A percentile compares a stretch with the other conserved stretches of the same genome.
phyloP scores from a whole-genome alignment of 208 protist species.

The Porcisia deanei region DNA sequence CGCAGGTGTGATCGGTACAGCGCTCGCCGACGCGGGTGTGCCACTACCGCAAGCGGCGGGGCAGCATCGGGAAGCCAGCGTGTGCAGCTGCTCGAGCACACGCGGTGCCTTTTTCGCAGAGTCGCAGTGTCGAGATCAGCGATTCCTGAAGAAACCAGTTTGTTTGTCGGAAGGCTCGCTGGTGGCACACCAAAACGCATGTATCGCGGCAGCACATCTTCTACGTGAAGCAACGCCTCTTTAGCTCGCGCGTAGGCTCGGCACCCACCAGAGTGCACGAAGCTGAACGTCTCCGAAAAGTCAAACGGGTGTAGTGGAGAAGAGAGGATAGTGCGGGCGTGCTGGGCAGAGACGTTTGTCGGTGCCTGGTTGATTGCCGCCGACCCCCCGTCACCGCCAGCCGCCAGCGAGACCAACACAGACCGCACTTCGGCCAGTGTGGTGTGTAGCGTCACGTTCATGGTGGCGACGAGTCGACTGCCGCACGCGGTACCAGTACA shows the following conservation, averaged over 20 bases:
- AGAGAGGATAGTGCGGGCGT: slow-evolving; percentile 35
- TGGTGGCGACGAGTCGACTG: slow-evolving; percentile 61
- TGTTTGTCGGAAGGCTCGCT: background rate
- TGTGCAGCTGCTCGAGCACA: slow-evolving; percentile 31
- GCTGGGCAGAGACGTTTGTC: slow-evolving; percentile 43
- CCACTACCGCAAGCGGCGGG: slow-evolving; percentile 19
- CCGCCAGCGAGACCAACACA: slow-evolving; percentile 45
- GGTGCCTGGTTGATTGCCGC: slow-evolving; percentile 40
- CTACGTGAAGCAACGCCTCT: slow-evolving; percentile 37
- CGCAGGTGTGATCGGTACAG: background rate
- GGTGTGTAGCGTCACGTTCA: slow-evolving; percentile 49
- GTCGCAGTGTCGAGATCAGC: background rate
- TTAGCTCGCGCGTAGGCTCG: slow-evolving; percentile 13
- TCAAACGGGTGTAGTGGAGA: slow-evolving; percentile 80
- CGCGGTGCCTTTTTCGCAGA: background rate
- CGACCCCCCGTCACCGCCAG: slow-evolving; percentile 34
- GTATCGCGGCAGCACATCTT: slow-evolving; percentile 61
- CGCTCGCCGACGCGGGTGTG: slow-evolving; percentile 1
- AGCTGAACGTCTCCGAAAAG: slow-evolving; percentile 69
- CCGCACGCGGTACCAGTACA: slow-evolving; percentile 63
- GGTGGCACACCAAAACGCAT: slow-evolving; percentile 45
- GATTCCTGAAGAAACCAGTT: background rate
- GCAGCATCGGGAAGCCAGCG: slow-evolving; percentile 23
- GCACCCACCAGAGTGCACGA: slow-evolving; percentile 59
- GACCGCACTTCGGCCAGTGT: slow-evolving; percentile 60